Evolutionary conservation across 2,329 filamentous ascomycete species (phyloP).

Genomic region (Pezicula rhizophila): DNA sequence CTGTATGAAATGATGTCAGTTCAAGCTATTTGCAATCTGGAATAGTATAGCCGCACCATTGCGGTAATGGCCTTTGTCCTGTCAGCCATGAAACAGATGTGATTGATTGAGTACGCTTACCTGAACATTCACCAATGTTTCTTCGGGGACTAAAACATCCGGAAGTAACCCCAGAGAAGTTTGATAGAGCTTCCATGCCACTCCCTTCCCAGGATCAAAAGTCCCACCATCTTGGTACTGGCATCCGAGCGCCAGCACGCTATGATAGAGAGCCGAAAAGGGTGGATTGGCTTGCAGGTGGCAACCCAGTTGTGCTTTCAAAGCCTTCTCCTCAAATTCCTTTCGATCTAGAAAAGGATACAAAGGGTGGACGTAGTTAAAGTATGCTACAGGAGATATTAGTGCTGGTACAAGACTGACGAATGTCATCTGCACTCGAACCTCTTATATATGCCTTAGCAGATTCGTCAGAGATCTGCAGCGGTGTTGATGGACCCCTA

Average conservation of each 20-base stretch:
- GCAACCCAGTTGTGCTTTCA: conserved; percentile 20
- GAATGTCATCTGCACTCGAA: neutral
- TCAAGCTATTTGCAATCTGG: neutral
- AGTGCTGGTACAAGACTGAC: neutral
- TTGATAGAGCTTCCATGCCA: conserved; percentile 34
- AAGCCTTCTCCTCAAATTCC: conserved; percentile 29
- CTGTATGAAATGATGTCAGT: conserved; percentile 12
- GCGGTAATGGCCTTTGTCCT: conserved; percentile 7
- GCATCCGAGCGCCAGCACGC: conserved; percentile 11
- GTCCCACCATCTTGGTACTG: conserved; percentile 23
- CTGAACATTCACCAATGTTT: conserved; percentile 21
- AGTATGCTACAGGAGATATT: conserved; percentile 27
- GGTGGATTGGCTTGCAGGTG: conserved; percentile 23
- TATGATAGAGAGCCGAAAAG: conserved; percentile 34
- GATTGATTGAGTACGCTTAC: conserved; percentile 7
- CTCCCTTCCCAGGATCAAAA: conserved; percentile 33
- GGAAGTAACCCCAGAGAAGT: conserved; percentile 30
- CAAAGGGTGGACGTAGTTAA: conserved; percentile 31
- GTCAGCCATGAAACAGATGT: neutral
- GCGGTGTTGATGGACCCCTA: neutral
- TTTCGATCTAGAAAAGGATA: conserved; percentile 35
- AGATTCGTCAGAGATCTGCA: conserved; percentile 4
- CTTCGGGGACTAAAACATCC: conserved; percentile 23
- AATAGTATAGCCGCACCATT: conserved; percentile 5
- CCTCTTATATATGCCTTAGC: conserved; percentile 6